phyloP scores from a whole-genome alignment of 371 early-diverging fungal genomes.

The Thermomucor indicae-seudaticae region DNA sequence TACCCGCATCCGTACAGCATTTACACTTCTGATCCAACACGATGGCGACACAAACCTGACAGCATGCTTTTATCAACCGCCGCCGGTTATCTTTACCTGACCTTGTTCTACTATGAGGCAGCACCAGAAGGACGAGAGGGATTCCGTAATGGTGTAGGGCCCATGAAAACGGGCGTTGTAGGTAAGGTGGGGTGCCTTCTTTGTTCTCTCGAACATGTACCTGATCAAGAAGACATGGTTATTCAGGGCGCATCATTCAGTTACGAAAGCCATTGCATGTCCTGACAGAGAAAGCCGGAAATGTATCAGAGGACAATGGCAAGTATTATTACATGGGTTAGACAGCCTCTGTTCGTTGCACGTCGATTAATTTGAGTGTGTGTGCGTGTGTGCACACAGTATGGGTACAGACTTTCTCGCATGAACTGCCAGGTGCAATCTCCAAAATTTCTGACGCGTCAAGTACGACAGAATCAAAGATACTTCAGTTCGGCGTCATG shows the following conservation, averaged over 20 bases:
- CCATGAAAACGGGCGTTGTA: conserved; percentile 14
- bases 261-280: conserved; percentile 6
- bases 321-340: not conserved
- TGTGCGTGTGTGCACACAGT: too few relatives aligned
- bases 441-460: conserved; percentile 19
- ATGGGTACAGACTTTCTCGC: conserved; percentile 25
- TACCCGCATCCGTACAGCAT: conserved; percentile 34
- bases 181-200: conserved; percentile 1
- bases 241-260: conserved; percentile 2
- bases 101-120: conserved; percentile 19
- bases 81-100: conserved; percentile 26
- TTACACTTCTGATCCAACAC: conserved; percentile 10
- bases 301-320: not conserved
- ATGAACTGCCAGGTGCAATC: conserved; percentile 27
- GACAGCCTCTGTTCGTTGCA: not conserved
- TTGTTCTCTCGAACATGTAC: not conserved
- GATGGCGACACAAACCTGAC: conserved; percentile 7
- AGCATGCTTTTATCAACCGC: conserved; percentile 18
- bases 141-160: conserved; percentile 10
- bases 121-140: not conserved
- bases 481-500: conserved; percentile 26
- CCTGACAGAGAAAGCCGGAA: conserved; percentile 6
- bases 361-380: not conserved
- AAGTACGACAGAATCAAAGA: conserved; percentile 1
- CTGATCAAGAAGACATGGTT: conserved; percentile 1